Percentiles rank a stretch among this genome's conserved stretches.
These are phyloP conservation scores for Talaromyces adpressus DNA, from an alignment of 495 filamentous ascomycete species.

Conservation along the genomic window DNA sequence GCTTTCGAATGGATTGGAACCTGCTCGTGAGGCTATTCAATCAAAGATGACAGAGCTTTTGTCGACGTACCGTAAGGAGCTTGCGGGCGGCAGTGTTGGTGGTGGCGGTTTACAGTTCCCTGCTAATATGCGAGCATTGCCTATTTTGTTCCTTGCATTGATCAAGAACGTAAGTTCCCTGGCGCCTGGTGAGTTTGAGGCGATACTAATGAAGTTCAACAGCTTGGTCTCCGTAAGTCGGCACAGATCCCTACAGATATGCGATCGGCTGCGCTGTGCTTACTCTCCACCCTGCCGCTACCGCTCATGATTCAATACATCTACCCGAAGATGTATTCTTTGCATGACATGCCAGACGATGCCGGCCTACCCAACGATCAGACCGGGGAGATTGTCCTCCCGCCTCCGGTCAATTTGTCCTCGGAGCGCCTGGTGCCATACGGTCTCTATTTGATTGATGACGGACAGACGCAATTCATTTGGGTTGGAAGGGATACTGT, in stretches of 20 bases:
- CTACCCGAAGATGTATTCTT: constrained; percentile 85
- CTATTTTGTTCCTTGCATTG: constrained; percentile 83
- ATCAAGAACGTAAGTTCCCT: constrained; percentile 74
- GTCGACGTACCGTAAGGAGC: constrained; percentile 92
- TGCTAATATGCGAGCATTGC: constrained; percentile 78
- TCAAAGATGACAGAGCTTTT: constrained; percentile 88
- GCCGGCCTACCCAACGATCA: constrained; percentile 77
- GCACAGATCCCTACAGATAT: constrained; percentile 96
- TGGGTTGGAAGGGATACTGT: constrained; percentile 95
- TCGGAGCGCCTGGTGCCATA: constrained; percentile 83
- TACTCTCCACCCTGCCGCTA: constrained; percentile 85
- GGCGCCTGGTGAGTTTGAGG: background rate
- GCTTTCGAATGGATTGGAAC: constrained; percentile 77
- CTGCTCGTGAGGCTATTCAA: constrained; percentile 83
- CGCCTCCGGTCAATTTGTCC: constrained; percentile 78
- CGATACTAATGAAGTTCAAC: background rate
- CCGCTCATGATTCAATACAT: constrained; percentile 95
- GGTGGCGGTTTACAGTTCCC: constrained; percentile 90
- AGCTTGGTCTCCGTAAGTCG: constrained; percentile 90
- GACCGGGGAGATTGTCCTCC: constrained; percentile 82
- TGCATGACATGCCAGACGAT: constrained; percentile 97
- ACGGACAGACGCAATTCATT: constrained; percentile 94
- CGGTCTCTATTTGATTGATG: constrained; percentile 95
- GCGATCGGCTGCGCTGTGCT: constrained; percentile 84
- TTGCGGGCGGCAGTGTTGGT: constrained; percentile 92